Conservation (phyloP, 2,329 filamentous ascomycete species). For the Fusarium sp. region DNA sequence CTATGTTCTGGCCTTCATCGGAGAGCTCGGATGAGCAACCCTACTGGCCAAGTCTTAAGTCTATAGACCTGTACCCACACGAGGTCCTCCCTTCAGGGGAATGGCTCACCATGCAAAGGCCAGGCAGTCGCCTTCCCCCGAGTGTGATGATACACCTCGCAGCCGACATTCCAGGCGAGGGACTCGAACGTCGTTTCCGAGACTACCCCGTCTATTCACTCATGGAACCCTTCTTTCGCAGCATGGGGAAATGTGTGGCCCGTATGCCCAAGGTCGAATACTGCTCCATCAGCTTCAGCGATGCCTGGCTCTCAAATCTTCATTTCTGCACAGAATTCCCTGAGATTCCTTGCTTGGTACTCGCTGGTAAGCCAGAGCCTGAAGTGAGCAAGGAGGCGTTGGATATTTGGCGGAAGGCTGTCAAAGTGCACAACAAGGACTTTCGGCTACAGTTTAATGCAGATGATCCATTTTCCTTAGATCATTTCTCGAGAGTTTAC, state of each 20-base stretch:
- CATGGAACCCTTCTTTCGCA: neutral
- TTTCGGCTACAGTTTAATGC: neutral
- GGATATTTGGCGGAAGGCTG: neutral
- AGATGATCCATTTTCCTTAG: neutral
- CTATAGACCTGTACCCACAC: neutral
- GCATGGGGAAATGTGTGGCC: neutral
- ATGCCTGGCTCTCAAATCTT: neutral
- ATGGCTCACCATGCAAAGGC: neutral
- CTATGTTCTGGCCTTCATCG: neutral
- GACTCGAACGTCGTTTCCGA: neutral
- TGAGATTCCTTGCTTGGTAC: neutral
- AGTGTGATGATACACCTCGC: neutral
- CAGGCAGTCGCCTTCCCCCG: neutral
- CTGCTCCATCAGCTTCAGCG: neutral
- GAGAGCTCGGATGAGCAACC: neutral
- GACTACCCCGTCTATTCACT: neutral
- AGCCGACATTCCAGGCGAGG: neutral
- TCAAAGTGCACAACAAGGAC: neutral
- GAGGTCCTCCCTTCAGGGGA: conserved; percentile 1
- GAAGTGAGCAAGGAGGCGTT: neutral
- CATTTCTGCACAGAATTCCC: neutral
- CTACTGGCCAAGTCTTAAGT: neutral
- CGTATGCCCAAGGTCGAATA: neutral
- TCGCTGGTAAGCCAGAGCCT: neutral
- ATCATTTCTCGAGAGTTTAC: neutral